These are phyloP conservation scores for Aureobasidium namibiae DNA, from an alignment of 2,329 filamentous ascomycete genomes.

Conservation along the genomic window DNA sequence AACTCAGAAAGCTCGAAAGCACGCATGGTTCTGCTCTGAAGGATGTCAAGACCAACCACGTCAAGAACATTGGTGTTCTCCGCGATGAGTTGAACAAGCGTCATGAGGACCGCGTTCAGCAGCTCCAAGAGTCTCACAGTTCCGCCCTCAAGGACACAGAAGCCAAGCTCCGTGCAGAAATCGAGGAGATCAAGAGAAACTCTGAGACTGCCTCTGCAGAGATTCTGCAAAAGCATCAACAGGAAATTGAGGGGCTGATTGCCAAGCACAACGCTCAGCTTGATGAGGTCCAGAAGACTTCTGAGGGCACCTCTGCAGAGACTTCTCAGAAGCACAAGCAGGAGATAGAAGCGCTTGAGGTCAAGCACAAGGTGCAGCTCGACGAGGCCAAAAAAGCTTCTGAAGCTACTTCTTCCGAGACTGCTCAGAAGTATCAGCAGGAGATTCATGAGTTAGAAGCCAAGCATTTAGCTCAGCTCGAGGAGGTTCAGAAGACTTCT, in stretches of 20 bases:
- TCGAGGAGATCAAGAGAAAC: background rate
- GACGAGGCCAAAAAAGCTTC: background rate
- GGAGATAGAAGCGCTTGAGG: background rate
- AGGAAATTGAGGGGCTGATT: background rate
- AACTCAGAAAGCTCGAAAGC: background rate
- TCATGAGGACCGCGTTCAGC: background rate
- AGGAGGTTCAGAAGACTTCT: no score
- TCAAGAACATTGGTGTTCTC: background rate
- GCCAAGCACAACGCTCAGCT: conserved; percentile 6
- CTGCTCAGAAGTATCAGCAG: background rate
- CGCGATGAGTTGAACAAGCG: background rate
- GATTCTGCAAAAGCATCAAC: background rate
- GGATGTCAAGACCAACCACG: background rate
- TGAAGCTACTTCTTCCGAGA: background rate
- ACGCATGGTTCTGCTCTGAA: background rate
- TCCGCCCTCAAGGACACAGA: background rate
- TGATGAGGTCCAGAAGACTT: background rate
- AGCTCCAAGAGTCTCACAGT: background rate
- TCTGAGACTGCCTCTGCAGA: background rate
- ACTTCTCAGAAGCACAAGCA: background rate
- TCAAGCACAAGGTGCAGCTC: background rate
- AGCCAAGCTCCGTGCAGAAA: background rate
- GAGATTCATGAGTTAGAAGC: no score
- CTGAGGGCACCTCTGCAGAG: background rate
- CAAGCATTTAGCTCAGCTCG: no score